These are phyloP conservation scores for Xylaria hypoxylon DNA, from an alignment of 2,329 filamentous ascomycete species.

Conservation along the genomic window DNA sequence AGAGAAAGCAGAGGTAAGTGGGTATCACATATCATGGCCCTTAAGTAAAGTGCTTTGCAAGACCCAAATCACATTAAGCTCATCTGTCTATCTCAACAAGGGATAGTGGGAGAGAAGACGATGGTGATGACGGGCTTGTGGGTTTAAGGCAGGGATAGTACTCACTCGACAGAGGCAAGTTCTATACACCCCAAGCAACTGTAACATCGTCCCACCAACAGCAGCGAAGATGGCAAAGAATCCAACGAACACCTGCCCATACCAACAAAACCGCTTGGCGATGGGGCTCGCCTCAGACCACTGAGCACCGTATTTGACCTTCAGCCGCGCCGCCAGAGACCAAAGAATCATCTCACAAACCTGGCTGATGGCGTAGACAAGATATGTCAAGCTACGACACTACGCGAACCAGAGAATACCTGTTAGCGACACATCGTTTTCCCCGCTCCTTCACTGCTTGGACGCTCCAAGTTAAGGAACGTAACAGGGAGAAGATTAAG, in stretches of 20 bases:
- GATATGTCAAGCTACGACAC: constrained; percentile 52
- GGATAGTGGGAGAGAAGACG: background rate
- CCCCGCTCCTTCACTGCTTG: too few relatives aligned
- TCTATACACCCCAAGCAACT: constrained; percentile 48
- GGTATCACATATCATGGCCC: background rate
- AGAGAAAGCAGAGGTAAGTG: background rate
- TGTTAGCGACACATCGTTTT: background rate
- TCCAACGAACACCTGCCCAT: constrained; percentile 49
- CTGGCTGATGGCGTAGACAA: constrained; percentile 52
- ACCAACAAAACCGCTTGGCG: constrained; percentile 48
- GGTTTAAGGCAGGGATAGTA: background rate
- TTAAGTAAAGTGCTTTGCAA: too few relatives aligned
- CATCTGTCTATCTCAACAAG: too few relatives aligned
- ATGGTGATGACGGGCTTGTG: too few relatives aligned
- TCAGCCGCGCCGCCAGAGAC: constrained; percentile 46
- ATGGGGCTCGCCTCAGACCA: constrained; percentile 46
- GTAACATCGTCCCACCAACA: constrained; percentile 49
- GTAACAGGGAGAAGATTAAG: background rate
- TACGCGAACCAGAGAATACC: background rate
- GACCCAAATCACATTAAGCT: background rate
- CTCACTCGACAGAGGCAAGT: constrained; percentile 48
- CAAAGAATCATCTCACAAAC: constrained; percentile 49
- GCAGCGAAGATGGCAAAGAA: constrained; percentile 49
- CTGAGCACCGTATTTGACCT: constrained; percentile 43
- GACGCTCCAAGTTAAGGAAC: background rate